Evolutionary conservation across 1,284 basidiomycete species (phyloP).

Genomic region (Apiotrichum akiyoshidainum): DNA sequence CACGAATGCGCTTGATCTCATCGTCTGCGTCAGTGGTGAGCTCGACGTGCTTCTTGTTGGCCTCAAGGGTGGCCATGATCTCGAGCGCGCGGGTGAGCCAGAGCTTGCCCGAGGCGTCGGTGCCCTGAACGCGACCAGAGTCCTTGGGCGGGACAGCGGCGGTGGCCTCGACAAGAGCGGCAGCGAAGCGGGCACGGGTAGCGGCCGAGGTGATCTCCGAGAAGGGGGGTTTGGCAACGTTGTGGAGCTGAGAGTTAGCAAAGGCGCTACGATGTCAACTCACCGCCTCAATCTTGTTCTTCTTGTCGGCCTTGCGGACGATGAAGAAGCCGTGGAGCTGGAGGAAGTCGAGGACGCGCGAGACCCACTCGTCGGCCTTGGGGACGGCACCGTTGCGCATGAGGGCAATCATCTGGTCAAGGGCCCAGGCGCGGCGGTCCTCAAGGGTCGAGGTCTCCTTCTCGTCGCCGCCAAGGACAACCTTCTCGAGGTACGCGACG

Average conservation of each 20-base stretch:
- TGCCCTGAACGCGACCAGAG: conserved; percentile 54
- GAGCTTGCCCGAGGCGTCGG: conserved; percentile 67
- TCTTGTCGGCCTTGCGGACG: conserved; percentile 68
- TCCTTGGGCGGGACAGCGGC: conserved; percentile 49
- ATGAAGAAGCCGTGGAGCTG: conserved; percentile 76
- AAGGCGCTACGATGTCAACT: too few relatives aligned
- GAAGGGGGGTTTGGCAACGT: conserved; percentile 64
- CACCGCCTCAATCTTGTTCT: conserved; percentile 54
- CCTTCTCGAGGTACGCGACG: conserved; percentile 79
- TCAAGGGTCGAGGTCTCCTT: conserved; percentile 30
- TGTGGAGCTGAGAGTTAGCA: conserved; percentile 57
- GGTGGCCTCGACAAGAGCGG: conserved; percentile 58
- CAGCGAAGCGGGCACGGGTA: conserved; percentile 19
- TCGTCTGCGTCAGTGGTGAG: conserved; percentile 60
- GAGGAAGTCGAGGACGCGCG: conserved; percentile 74
- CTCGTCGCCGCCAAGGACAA: conserved; percentile 59
- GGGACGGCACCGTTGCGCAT: conserved; percentile 76
- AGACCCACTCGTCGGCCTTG: conserved; percentile 74
- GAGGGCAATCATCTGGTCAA: conserved; percentile 78
- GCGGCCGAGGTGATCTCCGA: conserved; percentile 64
- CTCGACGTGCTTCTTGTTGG: conserved; percentile 68
- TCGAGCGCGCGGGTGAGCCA: conserved; percentile 73
- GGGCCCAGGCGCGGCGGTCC: conserved; percentile 61
- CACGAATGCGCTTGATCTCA: conserved; percentile 56
- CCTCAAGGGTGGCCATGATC: conserved; percentile 60